Evolutionary conservation across 345 rosid species (phyloP).

Genomic region (Cardamine chenopodiifolia): DNA sequence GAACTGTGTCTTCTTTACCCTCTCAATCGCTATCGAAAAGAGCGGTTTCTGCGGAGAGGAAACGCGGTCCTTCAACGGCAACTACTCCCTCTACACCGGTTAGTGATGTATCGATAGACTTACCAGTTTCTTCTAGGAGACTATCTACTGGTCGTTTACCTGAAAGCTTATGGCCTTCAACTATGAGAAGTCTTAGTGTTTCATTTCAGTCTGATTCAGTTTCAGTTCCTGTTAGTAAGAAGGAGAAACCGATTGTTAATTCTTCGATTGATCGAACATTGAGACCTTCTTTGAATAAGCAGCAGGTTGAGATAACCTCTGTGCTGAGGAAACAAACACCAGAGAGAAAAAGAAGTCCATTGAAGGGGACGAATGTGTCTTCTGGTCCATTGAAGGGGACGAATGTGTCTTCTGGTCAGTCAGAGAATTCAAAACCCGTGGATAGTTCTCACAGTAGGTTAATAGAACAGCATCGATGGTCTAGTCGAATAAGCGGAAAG

Average conservation of each 20-base stretch:
- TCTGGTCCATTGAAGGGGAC: conserved; percentile 69
- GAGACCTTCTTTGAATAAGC: conserved; percentile 85
- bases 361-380: conserved; percentile 66
- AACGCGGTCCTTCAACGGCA: conserved; percentile 66
- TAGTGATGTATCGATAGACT: conserved; percentile 56
- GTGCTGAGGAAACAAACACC: conserved; percentile 61
- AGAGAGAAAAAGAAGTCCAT: conserved; percentile 81
- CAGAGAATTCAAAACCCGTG: conserved; percentile 83
- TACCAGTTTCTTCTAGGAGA: conserved; percentile 56
- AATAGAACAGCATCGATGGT: conserved; percentile 87
- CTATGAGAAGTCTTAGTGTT: conserved; percentile 93
- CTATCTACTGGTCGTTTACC: conserved; percentile 58
- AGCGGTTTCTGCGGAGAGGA: conserved; percentile 81
- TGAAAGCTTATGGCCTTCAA: conserved; percentile 97
- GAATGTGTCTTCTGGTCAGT: conserved; percentile 58
- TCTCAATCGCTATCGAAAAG: conserved; percentile 58
- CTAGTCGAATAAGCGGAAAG: conserved; percentile 68
- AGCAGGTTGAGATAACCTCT: conserved; percentile 50
- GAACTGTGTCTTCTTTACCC: conserved; percentile 46
- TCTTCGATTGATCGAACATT: conserved; percentile 62
- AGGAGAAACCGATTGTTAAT: conserved; percentile 68
- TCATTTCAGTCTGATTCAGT: conserved; percentile 89
- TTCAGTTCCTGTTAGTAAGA: conserved; percentile 76
- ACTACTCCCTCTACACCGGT: conserved; percentile 73
- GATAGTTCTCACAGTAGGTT: conserved; percentile 60